Evolutionary conservation across 2,329 filamentous ascomycete genomes (phyloP).

Genomic region (Colletotrichum incanum): DNA sequence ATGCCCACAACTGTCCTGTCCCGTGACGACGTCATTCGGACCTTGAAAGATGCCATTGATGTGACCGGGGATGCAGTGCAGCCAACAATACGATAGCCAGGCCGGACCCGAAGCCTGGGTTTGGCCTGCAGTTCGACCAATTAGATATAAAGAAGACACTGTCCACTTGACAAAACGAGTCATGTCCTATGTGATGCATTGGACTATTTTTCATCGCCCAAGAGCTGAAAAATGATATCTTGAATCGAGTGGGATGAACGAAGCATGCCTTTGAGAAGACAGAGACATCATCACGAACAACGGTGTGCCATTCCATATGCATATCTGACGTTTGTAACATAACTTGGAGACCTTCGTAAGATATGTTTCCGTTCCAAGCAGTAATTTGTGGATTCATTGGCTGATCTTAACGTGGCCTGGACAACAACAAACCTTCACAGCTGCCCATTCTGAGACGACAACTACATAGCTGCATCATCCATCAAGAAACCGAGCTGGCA

Average conservation of each 20-base stretch:
- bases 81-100: background rate
- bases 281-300: too few relatives aligned
- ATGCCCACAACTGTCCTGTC: background rate
- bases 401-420: background rate
- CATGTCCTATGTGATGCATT: background rate
- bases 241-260: too few relatives aligned
- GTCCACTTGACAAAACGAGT: background rate
- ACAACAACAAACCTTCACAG: background rate
- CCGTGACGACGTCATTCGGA: background rate
- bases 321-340: background rate
- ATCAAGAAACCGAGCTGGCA: background rate
- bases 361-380: too few relatives aligned
- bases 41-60: background rate
- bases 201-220: too few relatives aligned
- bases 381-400: background rate
- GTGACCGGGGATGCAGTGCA: background rate
- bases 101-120: background rate
- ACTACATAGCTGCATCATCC: background rate
- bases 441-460: background rate
- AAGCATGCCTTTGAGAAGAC: too few relatives aligned
- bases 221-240: too few relatives aligned
- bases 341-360: background rate
- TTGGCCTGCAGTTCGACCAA: too few relatives aligned
- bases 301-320: background rate
- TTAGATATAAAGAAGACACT: background rate